These are phyloP conservation scores for Pyracantha coccinea DNA, from an alignment of 331 rosid genomes.

Conservation along the genomic window DNA sequence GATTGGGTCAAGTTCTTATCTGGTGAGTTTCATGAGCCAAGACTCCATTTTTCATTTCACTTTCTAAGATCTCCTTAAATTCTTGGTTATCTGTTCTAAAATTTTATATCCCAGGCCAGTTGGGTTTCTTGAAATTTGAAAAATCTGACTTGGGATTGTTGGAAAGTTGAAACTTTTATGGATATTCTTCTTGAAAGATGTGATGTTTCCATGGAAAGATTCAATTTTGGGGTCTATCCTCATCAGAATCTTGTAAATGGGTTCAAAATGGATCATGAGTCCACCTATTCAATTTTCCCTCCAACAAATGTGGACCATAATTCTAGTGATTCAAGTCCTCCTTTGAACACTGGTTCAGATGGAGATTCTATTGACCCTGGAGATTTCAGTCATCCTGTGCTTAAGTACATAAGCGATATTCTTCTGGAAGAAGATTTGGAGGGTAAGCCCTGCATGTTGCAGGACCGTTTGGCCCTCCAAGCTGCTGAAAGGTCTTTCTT, in stretches of 20 bases:
- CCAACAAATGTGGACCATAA: slow-evolving; percentile 17
- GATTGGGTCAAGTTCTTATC: not conserved
- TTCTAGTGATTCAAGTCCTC: slow-evolving; percentile 25
- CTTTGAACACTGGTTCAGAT: slow-evolving; percentile 26
- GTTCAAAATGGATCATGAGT: not conserved
- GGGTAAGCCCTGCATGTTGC: slow-evolving; percentile 53
- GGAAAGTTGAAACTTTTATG: not conserved
- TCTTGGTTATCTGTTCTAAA: not conserved
- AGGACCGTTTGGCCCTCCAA: slow-evolving; percentile 66
- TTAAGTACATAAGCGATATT: slow-evolving; percentile 61
- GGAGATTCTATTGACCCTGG: slow-evolving; percentile 19
- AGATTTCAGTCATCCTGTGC: slow-evolving; percentile 30
- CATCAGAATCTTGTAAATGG: slow-evolving; percentile 1
- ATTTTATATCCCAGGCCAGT: no score
- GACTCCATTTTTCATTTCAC: not conserved
- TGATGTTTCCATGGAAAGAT: not conserved
- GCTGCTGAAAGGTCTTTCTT: slow-evolving; percentile 80
- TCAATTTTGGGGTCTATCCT: not conserved
- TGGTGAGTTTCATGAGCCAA: no score
- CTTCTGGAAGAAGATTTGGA: slow-evolving; percentile 63
- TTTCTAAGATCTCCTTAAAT: not conserved
- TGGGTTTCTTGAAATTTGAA: not conserved
- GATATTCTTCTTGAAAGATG: slow-evolving; percentile 16
- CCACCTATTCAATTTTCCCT: slow-evolving; percentile 4
- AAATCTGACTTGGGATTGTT: not conserved